Percentiles rank a stretch among this genome's conserved stretches.
These are phyloP conservation scores for Peziza echinospora DNA, from an alignment of 495 filamentous ascomycete genomes.

Conservation along the genomic window DNA sequence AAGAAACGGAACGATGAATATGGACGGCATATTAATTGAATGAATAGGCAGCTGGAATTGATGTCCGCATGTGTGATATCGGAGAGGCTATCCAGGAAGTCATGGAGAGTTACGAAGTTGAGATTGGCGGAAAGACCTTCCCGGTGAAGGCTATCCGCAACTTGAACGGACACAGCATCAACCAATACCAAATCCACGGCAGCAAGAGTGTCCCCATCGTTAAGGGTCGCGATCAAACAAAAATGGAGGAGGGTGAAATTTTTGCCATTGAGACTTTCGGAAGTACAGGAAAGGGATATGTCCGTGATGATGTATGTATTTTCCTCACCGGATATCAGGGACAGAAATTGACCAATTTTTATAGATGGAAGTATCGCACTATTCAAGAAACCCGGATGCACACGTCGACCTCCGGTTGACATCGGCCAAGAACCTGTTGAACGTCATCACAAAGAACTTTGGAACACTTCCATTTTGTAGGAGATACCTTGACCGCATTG, in stretches of 20 bases:
- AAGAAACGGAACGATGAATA: constrained; percentile 12
- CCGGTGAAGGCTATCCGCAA: constrained; percentile 74
- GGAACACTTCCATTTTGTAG: constrained; percentile 71
- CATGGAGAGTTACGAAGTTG: constrained; percentile 78
- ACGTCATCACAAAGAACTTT: constrained; percentile 81
- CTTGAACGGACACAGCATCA: constrained; percentile 75
- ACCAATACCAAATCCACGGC: constrained; percentile 71
- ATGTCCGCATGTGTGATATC: constrained; percentile 56
- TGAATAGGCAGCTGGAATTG: constrained; percentile 52
- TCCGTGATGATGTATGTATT: constrained; percentile 48
- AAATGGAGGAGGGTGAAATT: constrained; percentile 87
- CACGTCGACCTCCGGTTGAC: constrained; percentile 45
- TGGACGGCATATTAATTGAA: neutral
- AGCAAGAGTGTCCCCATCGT: constrained; percentile 79
- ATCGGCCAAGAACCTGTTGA: constrained; percentile 63
- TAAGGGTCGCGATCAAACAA: constrained; percentile 45
- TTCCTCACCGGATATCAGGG: neutral
- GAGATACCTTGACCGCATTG: constrained; percentile 65
- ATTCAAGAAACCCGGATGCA: constrained; percentile 42
- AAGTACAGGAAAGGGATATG: constrained; percentile 70
- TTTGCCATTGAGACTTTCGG: constrained; percentile 92
- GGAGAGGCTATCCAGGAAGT: constrained; percentile 59
- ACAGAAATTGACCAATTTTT: constrained; percentile 2
- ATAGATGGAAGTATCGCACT: constrained; percentile 52
- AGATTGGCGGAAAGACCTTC: constrained; percentile 51